phyloP scores from a whole-genome alignment of 2,329 filamentous ascomycete genomes.

The Didymella sp. region DNA sequence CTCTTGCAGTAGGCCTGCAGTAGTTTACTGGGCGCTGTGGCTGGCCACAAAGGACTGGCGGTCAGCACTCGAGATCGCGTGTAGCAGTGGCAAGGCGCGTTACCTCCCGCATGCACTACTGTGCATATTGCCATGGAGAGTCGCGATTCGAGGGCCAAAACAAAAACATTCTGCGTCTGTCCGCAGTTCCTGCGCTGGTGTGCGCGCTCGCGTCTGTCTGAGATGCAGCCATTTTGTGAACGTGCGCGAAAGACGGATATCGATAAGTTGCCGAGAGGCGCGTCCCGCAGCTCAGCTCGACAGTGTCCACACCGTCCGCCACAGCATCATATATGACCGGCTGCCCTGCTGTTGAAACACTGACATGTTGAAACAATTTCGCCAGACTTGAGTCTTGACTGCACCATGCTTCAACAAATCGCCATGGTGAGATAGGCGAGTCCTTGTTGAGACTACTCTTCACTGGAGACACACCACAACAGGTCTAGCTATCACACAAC shows the following conservation, averaged over 20 bases:
- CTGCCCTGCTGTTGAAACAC: slow-evolving; percentile 15
- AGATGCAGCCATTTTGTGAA: slow-evolving; percentile 6
- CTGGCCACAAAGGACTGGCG: slow-evolving; percentile 40
- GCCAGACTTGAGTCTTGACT: slow-evolving; percentile 6
- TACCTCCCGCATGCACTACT: slow-evolving; percentile 20
- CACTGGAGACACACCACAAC: background rate
- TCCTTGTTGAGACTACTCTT: background rate
- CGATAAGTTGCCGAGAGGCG: slow-evolving; percentile 29
- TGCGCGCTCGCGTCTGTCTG: slow-evolving; percentile 32
- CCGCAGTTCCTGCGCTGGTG: slow-evolving; percentile 27
- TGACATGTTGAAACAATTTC: slow-evolving; percentile 7
- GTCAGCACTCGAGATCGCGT: slow-evolving; percentile 31
- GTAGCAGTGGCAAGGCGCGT: slow-evolving; percentile 25
- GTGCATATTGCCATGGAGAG: slow-evolving; percentile 28
- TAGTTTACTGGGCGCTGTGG: slow-evolving; percentile 31
- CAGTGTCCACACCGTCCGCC: slow-evolving; percentile 18
- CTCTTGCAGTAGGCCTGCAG: slow-evolving; percentile 44
- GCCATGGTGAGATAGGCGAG: slow-evolving; percentile 11
- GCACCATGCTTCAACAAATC: slow-evolving; percentile 7
- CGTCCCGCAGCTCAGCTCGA: slow-evolving; percentile 20
- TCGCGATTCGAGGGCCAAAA: slow-evolving; percentile 41
- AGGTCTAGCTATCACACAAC: slow-evolving; percentile 8
- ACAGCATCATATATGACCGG: slow-evolving; percentile 19
- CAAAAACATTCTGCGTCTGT: slow-evolving; percentile 30
- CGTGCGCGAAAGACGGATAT: slow-evolving; percentile 25